Evolutionary conservation across 2,329 filamentous ascomycete genomes (phyloP).

Genomic region (Chaetothyriales sp.): DNA sequence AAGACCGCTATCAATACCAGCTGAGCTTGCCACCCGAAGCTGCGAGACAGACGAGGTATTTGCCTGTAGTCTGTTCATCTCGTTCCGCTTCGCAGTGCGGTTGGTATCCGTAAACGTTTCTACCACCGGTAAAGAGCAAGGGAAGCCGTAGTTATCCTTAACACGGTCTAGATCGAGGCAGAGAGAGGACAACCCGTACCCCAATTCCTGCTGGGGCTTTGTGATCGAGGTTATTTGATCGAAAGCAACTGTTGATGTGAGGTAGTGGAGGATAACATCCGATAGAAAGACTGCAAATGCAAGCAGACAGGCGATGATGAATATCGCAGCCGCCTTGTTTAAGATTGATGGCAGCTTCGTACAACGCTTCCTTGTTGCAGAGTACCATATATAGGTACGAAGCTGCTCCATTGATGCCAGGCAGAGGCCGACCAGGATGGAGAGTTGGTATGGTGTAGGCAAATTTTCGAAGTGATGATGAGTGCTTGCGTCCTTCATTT

Average conservation of each 20-base stretch:
- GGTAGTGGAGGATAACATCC: constrained; percentile 9
- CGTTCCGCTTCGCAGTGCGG: constrained; percentile 9
- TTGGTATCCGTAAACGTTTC: constrained; percentile 3
- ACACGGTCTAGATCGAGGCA: constrained; percentile 9
- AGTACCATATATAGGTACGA: constrained; percentile 11
- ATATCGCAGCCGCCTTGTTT: constrained; percentile 3
- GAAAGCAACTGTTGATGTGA: constrained; percentile 7
- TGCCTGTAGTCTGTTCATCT: constrained; percentile 11
- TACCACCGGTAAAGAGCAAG: constrained; percentile 9
- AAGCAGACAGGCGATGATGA: constrained; percentile 4
- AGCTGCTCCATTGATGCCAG: constrained; percentile 14
- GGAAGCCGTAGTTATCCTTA: constrained; percentile 13
- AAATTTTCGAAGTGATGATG: constrained; percentile 10
- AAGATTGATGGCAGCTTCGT: constrained; percentile 5
- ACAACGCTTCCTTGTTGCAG: constrained; percentile 1
- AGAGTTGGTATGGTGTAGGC: constrained; percentile 17
- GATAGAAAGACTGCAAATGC: constrained; percentile 7
- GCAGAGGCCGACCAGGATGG: constrained; percentile 13
- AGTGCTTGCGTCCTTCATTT: constrained; percentile 7
- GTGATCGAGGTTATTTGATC: constrained; percentile 2
- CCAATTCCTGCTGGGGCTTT: constrained; percentile 3
- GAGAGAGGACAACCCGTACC: constrained; percentile 7
- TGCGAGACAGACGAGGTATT: constrained; percentile 9
- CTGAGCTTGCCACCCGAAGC: constrained; percentile 5
- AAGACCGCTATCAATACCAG: constrained; percentile 2